Conservation (phyloP, 176 grass and related monocot genomes). For the Stipa capillata region DNA sequence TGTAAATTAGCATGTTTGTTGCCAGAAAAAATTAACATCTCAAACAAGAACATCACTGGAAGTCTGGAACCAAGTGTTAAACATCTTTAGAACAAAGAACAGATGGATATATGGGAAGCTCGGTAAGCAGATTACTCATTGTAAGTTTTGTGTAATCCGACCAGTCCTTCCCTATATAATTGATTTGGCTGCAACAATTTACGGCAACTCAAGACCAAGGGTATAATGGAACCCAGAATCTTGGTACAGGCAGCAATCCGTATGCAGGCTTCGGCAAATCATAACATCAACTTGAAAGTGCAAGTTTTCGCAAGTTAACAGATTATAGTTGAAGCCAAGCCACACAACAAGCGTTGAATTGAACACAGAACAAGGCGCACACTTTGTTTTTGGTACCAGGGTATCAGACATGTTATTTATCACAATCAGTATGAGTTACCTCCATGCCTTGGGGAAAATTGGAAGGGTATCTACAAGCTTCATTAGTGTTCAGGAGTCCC, state of each 20-base stretch:
- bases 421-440: background rate
- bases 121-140: slow-evolving; percentile 25
- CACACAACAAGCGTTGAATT: background rate
- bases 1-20: background rate
- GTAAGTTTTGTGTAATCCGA: slow-evolving; percentile 10
- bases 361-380: background rate
- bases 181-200: no score
- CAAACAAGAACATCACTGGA: background rate
- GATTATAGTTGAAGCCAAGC: background rate
- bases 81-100: background rate
- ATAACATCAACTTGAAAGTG: background rate
- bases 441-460: slow-evolving; percentile 4
- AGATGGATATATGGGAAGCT: slow-evolving; percentile 20
- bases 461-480: background rate
- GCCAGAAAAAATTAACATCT: background rate
- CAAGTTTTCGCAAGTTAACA: no score
- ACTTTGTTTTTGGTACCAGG: no score
- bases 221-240: no score
- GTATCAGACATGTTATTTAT: background rate
- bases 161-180: no score
- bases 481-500: background rate
- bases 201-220: no score
- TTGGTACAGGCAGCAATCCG: no score
- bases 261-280: background rate
- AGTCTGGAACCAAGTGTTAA: no score